Percentiles rank a stretch among this genome's conserved stretches.
phyloP scores from a whole-genome alignment of 169 alveolate species.

The Eimeria brunetti region DNA sequence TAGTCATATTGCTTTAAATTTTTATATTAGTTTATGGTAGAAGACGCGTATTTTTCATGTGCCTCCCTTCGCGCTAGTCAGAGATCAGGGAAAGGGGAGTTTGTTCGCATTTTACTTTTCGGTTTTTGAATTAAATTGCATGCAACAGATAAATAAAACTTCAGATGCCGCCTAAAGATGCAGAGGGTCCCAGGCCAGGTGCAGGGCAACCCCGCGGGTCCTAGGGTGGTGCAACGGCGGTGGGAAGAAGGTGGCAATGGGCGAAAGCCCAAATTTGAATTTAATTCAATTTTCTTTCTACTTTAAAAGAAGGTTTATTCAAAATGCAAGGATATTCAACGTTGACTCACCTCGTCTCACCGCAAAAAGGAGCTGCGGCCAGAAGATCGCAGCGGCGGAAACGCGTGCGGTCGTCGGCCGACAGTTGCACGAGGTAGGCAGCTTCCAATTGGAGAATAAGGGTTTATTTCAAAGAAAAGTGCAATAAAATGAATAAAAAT shows the following conservation, averaged over 20 bases:
- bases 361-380: neutral
- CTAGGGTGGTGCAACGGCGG: neutral
- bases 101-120: neutral
- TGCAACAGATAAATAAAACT: neutral
- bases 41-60: neutral
- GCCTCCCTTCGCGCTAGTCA: neutral
- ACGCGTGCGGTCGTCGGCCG: slow-evolving; percentile 32
- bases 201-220: neutral
- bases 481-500: neutral
- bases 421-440: neutral
- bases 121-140: neutral
- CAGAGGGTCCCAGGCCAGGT: neutral
- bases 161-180: neutral
- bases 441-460: neutral
- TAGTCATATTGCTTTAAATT: neutral
- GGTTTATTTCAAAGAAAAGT: neutral
- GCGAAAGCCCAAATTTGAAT: neutral
- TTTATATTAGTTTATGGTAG: neutral
- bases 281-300: neutral
- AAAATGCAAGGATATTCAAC: neutral
- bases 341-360: neutral
- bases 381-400: slow-evolving; percentile 30
- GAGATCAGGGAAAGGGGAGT: neutral
- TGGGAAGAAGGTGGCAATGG: neutral
- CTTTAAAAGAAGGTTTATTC: neutral